Percentiles rank a stretch among this genome's conserved stretches.
These are phyloP conservation scores for Pleurotus giganteus DNA, from an alignment of 768 basidiomycete genomes.

Conservation along the genomic window DNA sequence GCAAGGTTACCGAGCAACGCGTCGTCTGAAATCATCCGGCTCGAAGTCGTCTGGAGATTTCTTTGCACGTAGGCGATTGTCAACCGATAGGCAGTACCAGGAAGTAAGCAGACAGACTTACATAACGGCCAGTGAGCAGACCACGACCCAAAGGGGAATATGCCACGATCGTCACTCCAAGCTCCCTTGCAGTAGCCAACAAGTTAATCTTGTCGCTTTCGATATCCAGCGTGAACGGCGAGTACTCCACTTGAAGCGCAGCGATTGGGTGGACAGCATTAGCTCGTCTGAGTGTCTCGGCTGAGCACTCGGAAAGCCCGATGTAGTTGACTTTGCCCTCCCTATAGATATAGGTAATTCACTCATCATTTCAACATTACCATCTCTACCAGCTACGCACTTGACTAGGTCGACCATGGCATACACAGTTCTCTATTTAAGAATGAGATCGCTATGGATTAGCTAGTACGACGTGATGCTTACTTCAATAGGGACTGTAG, in stretches of 20 bases:
- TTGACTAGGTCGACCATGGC: constrained; percentile 54
- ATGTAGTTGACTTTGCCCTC: constrained; percentile 47
- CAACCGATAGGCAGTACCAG: constrained; percentile 4
- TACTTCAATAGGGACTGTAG: constrained; percentile 46
- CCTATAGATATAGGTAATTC: constrained; percentile 10
- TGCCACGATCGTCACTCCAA: constrained; percentile 47
- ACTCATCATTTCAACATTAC: not conserved
- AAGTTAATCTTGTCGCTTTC: constrained; percentile 41
- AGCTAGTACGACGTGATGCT: not conserved
- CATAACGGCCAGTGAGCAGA: constrained; percentile 45
- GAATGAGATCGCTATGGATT: too few relatives aligned
- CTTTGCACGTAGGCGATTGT: constrained; percentile 16
- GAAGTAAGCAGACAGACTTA: constrained; percentile 25
- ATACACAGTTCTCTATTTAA: constrained; percentile 34
- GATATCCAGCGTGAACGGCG: constrained; percentile 46
- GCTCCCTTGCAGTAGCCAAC: constrained; percentile 42
- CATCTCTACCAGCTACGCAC: constrained; percentile 31
- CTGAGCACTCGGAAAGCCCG: constrained; percentile 52
- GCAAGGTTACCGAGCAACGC: constrained; percentile 27
- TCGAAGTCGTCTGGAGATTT: constrained; percentile 39
- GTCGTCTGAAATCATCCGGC: constrained; percentile 36
- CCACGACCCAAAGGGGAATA: constrained; percentile 55
- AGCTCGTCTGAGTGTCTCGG: constrained; percentile 46
- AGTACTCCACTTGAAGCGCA: constrained; percentile 51
- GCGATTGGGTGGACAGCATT: constrained; percentile 48